Conservation (phyloP, 169 alveolate species). For the Plasmodium relictum region DNA sequence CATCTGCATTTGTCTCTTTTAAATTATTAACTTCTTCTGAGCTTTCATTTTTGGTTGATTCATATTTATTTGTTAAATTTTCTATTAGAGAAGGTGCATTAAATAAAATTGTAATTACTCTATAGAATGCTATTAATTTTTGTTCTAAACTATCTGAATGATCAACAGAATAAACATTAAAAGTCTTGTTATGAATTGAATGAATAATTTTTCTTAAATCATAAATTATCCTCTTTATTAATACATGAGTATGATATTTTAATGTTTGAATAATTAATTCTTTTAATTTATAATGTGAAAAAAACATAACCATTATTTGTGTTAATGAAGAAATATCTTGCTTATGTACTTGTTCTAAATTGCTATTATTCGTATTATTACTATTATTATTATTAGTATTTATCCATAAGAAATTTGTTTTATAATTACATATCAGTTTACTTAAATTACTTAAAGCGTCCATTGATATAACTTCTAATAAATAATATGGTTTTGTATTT, state of each 20-base stretch:
- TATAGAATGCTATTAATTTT: constrained; percentile 59
- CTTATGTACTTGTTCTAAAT: constrained; percentile 76
- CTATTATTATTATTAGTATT: constrained; percentile 10
- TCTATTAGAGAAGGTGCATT: constrained; percentile 68
- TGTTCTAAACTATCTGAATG: constrained; percentile 75
- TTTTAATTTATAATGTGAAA: constrained; percentile 72
- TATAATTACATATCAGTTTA: constrained; percentile 67
- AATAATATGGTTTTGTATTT: constrained; percentile 34
- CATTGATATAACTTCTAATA: constrained; percentile 61
- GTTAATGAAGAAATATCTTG: constrained; percentile 62
- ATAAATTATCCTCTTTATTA: constrained; percentile 51
- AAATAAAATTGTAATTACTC: constrained; percentile 60
- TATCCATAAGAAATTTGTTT: constrained; percentile 74
- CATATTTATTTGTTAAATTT: constrained; percentile 25
- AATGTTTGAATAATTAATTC: constrained; percentile 27
- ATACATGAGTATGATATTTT: constrained; percentile 63
- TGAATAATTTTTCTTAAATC: constrained; percentile 53
- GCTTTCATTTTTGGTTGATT: not conserved
- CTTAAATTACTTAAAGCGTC: constrained; percentile 61
- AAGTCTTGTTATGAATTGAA: constrained; percentile 38
- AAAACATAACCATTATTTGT: constrained; percentile 57
- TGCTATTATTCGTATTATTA: constrained; percentile 19
- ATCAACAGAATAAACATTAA: constrained; percentile 50
- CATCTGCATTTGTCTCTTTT: not conserved
- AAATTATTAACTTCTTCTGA: constrained; percentile 8